Percentiles rank a stretch among this genome's conserved stretches.
Conservation (phyloP, 1,284 basidiomycete species). For the Paramarasmius palmivorus region DNA sequence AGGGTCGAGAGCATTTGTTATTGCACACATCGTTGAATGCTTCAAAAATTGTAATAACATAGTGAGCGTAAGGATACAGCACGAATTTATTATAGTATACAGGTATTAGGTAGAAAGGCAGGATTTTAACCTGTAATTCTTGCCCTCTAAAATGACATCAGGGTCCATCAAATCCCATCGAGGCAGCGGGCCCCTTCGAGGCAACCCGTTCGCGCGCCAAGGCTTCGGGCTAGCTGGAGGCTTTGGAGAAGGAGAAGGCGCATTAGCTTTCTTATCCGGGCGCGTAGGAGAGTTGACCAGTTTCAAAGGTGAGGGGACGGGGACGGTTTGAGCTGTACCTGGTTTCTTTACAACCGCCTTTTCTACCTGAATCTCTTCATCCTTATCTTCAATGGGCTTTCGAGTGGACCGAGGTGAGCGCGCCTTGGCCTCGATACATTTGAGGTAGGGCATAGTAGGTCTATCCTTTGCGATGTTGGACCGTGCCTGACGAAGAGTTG, state of each 20-base stretch:
- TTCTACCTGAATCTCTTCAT: not conserved
- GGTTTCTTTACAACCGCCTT: not conserved
- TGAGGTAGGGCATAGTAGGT: not conserved
- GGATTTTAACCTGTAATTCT: no score
- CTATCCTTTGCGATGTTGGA: not conserved
- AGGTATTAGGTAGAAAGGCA: no score
- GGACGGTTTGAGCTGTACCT: not conserved
- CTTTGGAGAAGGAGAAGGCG: constrained; percentile 1
- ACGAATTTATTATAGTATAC: no score
- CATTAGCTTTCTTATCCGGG: not conserved
- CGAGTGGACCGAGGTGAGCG: no score
- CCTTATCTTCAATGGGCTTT: no score
- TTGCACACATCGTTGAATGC: no score
- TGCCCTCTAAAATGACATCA: constrained; percentile 9
- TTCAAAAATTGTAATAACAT: no score
- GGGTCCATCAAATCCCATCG: constrained; percentile 12
- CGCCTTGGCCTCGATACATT: not conserved
- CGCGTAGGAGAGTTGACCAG: not conserved
- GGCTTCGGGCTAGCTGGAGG: not conserved
- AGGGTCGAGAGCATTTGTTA: no score
- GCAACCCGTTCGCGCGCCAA: constrained; percentile 5
- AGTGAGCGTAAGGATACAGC: no score
- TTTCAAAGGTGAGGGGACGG: not conserved
- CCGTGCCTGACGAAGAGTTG: not conserved
- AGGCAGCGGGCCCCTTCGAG: constrained; percentile 9